Evolutionary conservation across 2,329 filamentous ascomycete species (phyloP), one percentile per base, ranked within the genome.

Genomic region (Aspergillus fumigatus): DNA sequence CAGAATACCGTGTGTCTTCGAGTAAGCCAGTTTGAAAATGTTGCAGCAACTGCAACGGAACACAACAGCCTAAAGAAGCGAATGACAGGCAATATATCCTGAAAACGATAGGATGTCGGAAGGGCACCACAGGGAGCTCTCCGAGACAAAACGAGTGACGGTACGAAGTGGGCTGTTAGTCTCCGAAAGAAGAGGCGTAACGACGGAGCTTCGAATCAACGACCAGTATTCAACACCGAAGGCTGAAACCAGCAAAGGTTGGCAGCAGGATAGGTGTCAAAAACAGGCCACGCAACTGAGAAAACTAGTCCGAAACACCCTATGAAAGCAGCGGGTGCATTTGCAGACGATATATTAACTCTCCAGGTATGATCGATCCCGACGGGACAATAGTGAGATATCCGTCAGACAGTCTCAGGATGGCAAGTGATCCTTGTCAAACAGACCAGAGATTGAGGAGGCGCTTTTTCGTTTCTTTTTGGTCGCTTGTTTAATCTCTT

Each of bases 1-100:
- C 69, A 77, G 73, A 74, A 73, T 68, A 70, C 69, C 70, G 69
- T 76, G 70, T 62, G 68, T 73, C 69, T 74, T 76, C 71, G 74
- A 76, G 68, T 75, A 77, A 73, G 77, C 77, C 76, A 79, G 76
- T 65, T 76, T 79, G 77, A 78, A 75, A 73, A 71, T 77, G 73
- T 76, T 76, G 73, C 71, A 73, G 67, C 62, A 62, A 68, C 65
- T 73, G 75, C 73, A 76, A 76, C 73, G 59, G 68, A 67, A 72
- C 65, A 70, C 68, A 65, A 71, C 64, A 68, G 67, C 67, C 64
- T 70, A 67, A 68, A 66, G 57, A 77, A 79, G 77, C 77, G 77
- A 79, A 72, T 73, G 76, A 74, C 74, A 73, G 72, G 65, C 70
- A 74, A 71, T 72, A 69, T 71, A 73, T 72, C 63, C 65, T 70